phyloP scores from a whole-genome alignment of 2,329 filamentous ascomycete genomes.

The Fusarium sp. region DNA sequence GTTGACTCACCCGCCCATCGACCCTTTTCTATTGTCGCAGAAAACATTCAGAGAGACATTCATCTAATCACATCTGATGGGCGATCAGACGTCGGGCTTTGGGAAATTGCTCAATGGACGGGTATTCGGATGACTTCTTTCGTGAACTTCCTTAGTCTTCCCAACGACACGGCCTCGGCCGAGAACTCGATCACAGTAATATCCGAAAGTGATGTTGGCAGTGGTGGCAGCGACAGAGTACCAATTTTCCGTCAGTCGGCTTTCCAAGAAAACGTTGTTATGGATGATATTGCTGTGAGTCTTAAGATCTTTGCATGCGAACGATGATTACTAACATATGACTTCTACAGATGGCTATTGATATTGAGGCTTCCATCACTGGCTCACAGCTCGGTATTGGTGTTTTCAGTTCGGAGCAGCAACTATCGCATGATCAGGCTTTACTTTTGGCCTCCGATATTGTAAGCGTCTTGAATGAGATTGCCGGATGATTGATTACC shows the following conservation, averaged over 20 bases:
- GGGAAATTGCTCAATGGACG: conserved; percentile 83
- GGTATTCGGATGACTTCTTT: conserved; percentile 78
- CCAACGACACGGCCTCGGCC: conserved; percentile 38
- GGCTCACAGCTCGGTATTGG: conserved; percentile 56
- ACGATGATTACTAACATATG: conserved; percentile 15
- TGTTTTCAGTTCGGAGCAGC: conserved; percentile 56
- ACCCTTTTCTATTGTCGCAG: conserved; percentile 66
- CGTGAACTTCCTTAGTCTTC: conserved; percentile 83
- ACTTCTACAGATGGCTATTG: conserved; percentile 55
- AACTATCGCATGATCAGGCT: conserved; percentile 49
- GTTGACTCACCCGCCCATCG: conserved; percentile 58
- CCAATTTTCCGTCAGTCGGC: conserved; percentile 21
- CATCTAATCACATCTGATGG: conserved; percentile 67
- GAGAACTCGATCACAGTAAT: conserved; percentile 20
- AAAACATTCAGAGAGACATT: conserved; percentile 77
- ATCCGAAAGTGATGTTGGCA: not conserved
- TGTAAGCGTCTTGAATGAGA: conserved; percentile 32
- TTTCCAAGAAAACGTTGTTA: conserved; percentile 45
- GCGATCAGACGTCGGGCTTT: conserved; percentile 73
- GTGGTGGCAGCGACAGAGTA: not conserved
- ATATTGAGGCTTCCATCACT: conserved; percentile 58
- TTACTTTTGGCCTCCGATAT: conserved; percentile 47
- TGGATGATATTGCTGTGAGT: conserved; percentile 51
- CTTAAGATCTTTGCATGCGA: too few species aligned
- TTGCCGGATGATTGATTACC: conserved; percentile 2